Conservation (phyloP, 495 filamentous ascomycete genomes). For the Neurospora sp. region DNA sequence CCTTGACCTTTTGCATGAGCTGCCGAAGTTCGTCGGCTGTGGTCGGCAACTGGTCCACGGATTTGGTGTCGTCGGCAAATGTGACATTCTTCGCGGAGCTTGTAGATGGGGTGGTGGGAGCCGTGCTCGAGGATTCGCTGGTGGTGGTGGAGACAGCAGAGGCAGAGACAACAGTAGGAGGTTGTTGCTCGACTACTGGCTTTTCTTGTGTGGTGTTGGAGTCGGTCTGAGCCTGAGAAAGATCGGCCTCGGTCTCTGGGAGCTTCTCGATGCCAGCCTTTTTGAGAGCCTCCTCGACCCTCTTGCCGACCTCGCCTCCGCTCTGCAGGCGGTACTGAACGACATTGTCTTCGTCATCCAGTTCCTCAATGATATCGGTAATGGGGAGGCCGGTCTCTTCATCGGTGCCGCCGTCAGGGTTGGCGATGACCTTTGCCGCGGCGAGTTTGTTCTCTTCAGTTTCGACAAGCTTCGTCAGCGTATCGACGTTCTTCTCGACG, state of each 20-base stretch:
- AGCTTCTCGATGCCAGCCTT: slow-evolving; percentile 47
- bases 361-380: slow-evolving; percentile 79
- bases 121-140: not conserved
- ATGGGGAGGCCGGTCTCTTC: slow-evolving; percentile 55
- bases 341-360: slow-evolving; percentile 87
- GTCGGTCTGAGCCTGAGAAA: not conserved
- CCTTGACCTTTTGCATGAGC: slow-evolving; percentile 37
- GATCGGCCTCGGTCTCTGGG: slow-evolving; percentile 9
- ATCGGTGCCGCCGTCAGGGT: slow-evolving; percentile 44
- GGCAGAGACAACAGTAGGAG: not conserved
- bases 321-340: slow-evolving; percentile 51
- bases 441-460: slow-evolving; percentile 57
- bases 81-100: slow-evolving; percentile 31
- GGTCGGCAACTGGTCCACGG: slow-evolving; percentile 23
- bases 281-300: slow-evolving; percentile 55
- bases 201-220: not conserved
- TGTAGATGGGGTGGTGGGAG: not conserved
- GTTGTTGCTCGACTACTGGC: not conserved
- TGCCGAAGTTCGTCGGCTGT: slow-evolving; percentile 35
- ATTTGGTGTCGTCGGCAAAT: slow-evolving; percentile 49
- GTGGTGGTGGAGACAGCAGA: not conserved
- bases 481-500: slow-evolving; percentile 66
- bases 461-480: slow-evolving; percentile 58
- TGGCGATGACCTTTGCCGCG: slow-evolving; percentile 33
- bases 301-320: slow-evolving; percentile 49